phyloP scores from a whole-genome alignment of 2,329 filamentous ascomycete species.

The Colletotrichum australisinense region DNA sequence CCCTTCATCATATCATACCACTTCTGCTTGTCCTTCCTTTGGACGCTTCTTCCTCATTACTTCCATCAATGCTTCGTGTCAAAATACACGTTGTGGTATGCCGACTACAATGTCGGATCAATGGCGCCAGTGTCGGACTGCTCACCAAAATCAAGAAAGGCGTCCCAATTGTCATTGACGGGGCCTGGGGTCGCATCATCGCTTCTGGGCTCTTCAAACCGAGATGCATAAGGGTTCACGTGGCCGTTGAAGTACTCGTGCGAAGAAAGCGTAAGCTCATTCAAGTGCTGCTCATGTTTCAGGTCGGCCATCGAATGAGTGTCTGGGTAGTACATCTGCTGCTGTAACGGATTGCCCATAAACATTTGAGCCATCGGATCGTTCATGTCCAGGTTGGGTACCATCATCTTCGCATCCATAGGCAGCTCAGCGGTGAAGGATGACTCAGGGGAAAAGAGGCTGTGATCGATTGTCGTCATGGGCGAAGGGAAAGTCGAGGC shows the following conservation, averaged over 20 bases:
- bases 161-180: slow-evolving; percentile 21
- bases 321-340: slow-evolving; percentile 20
- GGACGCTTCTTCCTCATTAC: slow-evolving; percentile 40
- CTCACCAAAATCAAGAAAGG: slow-evolving; percentile 37
- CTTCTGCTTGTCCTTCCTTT: slow-evolving; percentile 28
- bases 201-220: neutral
- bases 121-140: slow-evolving; percentile 15
- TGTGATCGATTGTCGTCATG: slow-evolving; percentile 38
- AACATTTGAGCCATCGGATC: slow-evolving; percentile 38
- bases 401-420: slow-evolving; percentile 55
- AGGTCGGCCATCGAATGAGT: slow-evolving; percentile 11
- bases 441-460: slow-evolving; percentile 43
- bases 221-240: slow-evolving; percentile 27
- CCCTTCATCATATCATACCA: slow-evolving; percentile 17
- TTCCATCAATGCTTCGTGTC: slow-evolving; percentile 23
- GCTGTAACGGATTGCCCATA: slow-evolving; percentile 26
- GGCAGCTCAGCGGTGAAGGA: slow-evolving; percentile 56
- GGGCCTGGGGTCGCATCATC: slow-evolving; percentile 12
- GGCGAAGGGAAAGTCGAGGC: slow-evolving; percentile 40
- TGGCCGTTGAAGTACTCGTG: slow-evolving; percentile 27
- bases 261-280: neutral
- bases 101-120: slow-evolving; percentile 19
- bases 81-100: neutral
- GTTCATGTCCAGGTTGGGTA: slow-evolving; percentile 45
- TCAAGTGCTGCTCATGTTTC: slow-evolving; percentile 14